phyloP scores from a whole-genome alignment of 2,329 filamentous ascomycete genomes.

The Fusarium sp. region DNA sequence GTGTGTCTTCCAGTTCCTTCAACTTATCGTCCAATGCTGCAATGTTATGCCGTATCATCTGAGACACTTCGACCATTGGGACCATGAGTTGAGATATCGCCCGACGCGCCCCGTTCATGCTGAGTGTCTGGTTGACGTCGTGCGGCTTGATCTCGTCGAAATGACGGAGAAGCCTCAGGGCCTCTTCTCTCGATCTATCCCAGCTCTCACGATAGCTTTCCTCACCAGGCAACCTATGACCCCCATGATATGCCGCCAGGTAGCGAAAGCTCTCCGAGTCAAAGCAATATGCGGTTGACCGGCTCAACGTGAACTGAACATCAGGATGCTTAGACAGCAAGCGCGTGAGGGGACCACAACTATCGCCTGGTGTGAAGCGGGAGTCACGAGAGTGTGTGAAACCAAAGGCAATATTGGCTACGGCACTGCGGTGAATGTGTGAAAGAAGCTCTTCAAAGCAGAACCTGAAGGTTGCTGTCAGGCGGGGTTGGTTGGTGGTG shows the following conservation, averaged over 20 bases:
- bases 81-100: conserved; percentile 12
- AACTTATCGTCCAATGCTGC: neutral
- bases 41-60: conserved; percentile 16
- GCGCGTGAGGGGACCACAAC: conserved; percentile 1
- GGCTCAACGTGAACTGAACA: neutral
- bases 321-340: conserved; percentile 2
- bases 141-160: conserved; percentile 23
- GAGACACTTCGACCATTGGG: conserved; percentile 33
- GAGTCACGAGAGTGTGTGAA: conserved; percentile 29
- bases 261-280: conserved; percentile 34
- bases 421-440: conserved; percentile 21
- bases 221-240: neutral
- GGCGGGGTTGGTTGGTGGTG: conserved; percentile 15
- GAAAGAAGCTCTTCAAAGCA: conserved; percentile 24
- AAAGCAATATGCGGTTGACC: conserved; percentile 21
- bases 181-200: conserved; percentile 27
- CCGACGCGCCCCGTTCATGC: conserved; percentile 25
- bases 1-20: conserved; percentile 7
- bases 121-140: conserved; percentile 28
- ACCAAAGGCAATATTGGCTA: conserved; percentile 26
- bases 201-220: conserved; percentile 28
- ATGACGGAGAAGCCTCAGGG: conserved; percentile 10
- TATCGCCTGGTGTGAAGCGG: conserved; percentile 12
- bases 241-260: conserved; percentile 8
- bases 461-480: conserved; percentile 14